Base-by-base conservation (phyloP, 805 yeast genomes). In the Teunomyces kruisii region DNA sequence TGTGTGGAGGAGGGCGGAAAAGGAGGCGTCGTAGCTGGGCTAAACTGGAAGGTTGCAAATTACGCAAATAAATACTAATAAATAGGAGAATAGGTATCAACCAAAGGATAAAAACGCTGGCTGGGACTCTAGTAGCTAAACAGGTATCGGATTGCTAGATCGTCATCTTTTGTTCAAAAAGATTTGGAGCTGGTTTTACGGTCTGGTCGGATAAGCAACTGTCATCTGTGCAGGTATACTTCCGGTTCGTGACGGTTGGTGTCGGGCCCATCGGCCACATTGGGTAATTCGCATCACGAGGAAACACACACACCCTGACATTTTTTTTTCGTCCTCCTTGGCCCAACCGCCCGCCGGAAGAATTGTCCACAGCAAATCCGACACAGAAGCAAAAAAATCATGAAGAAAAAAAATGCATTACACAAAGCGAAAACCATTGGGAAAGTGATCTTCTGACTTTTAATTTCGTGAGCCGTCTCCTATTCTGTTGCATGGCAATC, bases 371-470 rank as follows among this genome's bases (percentile, higher is more conserved):
- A 32, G 6, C 8, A 16, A 16, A 2, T n/a, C 3, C 8, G 19
- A 15, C 15, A 16, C 36, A 32, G n/a, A 17, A 32, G 13, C 10
- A 19, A 9, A 19, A 35, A 35, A 35, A 6, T n/a, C n/a, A n/a
- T n/a, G n/a, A n/a, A n/a, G n/a, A 26, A 13, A 15, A 38, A 38
- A 38, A 38, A 27, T 26, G 14, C n/a, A 8, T 31, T 24, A 27
- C 30, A 39, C 35, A 14, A 29, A 29, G 27, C n/a, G 39, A 44
- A 41, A 47, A 45, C 32, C 49, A 37, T 48, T 39, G 36, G 52
- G 52, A 46, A 49, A 49, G 37, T 46, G 52, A 44, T 49, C 52
- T 32, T 44, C 47, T 44, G 52, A 49, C 52, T 29, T 37, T 49
- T 33, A 49, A 46, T 26, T 42, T 35, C 7, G n/a, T 9, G 38